A percentile compares a stretch with the other conserved stretches of the same genome.
phyloP scores from a whole-genome alignment of 805 yeast species.

The Saccharomycopsis sp. region DNA sequence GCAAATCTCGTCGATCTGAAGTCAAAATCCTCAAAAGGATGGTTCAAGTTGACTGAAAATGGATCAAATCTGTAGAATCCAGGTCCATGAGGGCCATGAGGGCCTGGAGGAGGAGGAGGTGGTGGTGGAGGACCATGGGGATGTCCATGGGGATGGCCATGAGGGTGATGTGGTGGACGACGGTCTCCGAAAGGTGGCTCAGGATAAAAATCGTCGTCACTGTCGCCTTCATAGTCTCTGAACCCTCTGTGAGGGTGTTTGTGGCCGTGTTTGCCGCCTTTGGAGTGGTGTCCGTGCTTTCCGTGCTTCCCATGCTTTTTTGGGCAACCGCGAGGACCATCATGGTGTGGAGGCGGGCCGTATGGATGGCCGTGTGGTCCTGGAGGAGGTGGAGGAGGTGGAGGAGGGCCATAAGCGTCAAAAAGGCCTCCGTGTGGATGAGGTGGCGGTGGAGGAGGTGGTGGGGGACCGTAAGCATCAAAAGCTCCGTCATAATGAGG shows the following conservation, averaged over 20 bases:
- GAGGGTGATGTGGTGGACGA: conserved; percentile 1
- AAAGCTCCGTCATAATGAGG: background rate
- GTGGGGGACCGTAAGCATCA: background rate
- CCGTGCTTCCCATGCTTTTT: background rate
- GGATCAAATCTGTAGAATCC: conserved; percentile 18
- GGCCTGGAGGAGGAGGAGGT: conserved; percentile 19
- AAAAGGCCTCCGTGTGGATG: background rate
- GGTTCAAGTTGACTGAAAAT: background rate
- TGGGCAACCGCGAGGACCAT: background rate
- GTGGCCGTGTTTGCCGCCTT: background rate
- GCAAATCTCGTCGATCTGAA: background rate
- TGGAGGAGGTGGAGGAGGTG: background rate
- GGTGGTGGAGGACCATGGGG: background rate
- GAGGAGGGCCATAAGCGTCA: background rate
- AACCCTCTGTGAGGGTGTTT: background rate
- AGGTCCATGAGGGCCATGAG: background rate
- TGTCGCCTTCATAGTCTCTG: background rate
- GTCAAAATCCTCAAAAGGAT: background rate
- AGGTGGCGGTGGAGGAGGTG: conserved; percentile 1
- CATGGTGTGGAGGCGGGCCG: background rate
- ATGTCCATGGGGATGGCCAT: background rate
- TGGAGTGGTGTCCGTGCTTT: background rate
- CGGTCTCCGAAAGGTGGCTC: background rate
- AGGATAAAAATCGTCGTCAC: background rate
- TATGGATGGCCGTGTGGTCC: background rate